Evolutionary conservation across 345 rosid genomes (phyloP), one percentile per base, ranked within the genome.

Genomic region (Fremontodendron californicum): DNA sequence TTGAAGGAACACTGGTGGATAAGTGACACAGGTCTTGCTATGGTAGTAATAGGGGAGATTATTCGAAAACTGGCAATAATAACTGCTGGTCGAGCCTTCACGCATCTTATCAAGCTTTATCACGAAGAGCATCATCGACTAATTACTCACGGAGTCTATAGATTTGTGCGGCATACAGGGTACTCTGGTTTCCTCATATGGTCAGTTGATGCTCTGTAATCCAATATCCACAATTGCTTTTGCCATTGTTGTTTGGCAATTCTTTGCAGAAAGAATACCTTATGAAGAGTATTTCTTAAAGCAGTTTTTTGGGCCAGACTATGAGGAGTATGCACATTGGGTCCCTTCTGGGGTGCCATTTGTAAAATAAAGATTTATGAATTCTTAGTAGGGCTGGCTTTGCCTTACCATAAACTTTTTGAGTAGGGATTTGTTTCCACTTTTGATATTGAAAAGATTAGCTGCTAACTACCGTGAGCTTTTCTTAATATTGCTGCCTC

Each of bases 151-250:
- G 91, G 93, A 64, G 82, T 88, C 43, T 86, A 87, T 76, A 78
- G 84, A 19, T 70, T 84, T 11, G 75, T 90, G 54, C 91, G 92
- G 37, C 90, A 90, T 85, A 92, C 96, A 0, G 83, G 92, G 71
- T 92, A 92, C 74, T 83, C 81, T 0, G 93, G 94, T 79, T 92
- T 92, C 84, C 82, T 89, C 48, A 66, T 92, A 19, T 90, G 94
- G 91, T 84, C 93, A 39, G 92, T 87, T 4, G 93, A n/a, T 90
- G 97, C 76, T 92, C 65, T 90, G 94, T 66, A 90, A 92, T 75
- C 93, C 94, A n/a, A 3, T 90, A 42, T 90, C 92, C 4, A 78
- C 82, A 9, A 52, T 84, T 54, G 92, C 83, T 54, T 90, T 90
- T 84, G 84, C 91, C 16, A 71, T 82, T 60, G 89, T 88, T 42